Conservation (phyloP, 2,329 filamentous ascomycete species). For the Dactylellina leptospora region DNA sequence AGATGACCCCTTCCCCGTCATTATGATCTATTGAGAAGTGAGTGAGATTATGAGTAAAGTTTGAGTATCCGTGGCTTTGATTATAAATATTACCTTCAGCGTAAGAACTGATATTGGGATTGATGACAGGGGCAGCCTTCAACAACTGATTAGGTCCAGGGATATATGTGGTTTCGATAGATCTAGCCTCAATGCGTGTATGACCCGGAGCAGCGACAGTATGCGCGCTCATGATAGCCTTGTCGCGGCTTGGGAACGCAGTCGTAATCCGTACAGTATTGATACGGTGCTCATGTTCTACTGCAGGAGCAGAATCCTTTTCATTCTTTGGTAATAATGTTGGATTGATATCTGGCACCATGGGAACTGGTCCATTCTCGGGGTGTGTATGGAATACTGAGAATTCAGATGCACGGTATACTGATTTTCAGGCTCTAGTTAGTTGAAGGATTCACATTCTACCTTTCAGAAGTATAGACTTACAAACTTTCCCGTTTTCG, state of each 20-base stretch:
- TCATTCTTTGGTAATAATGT: neutral
- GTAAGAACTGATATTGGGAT: too few species aligned
- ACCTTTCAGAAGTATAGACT: constrained; percentile 3
- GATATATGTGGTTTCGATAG: constrained; percentile 7
- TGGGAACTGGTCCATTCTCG: constrained; percentile 8
- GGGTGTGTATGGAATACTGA: constrained; percentile 19
- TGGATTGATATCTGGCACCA: constrained; percentile 35
- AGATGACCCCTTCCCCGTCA: constrained; percentile 1
- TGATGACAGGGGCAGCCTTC: too few species aligned
- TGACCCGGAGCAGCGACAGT: constrained; percentile 1
- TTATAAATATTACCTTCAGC: too few species aligned
- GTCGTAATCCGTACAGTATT: neutral
- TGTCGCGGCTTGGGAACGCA: neutral
- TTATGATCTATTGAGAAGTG: constrained; percentile 19
- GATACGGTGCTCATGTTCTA: too few species aligned
- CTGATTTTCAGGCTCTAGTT: neutral
- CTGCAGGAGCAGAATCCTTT: neutral
- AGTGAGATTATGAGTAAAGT: constrained; percentile 3
- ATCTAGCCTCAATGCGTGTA: neutral
- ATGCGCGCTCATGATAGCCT: neutral
- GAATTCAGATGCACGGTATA: constrained; percentile 3
- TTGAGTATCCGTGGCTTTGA: constrained; percentile 13
- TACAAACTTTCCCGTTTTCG: constrained; percentile 16
- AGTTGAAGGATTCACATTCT: neutral
- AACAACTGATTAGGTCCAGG: too few species aligned